Conservation (phyloP, 176 grass and related monocot species). For the Alopecurus myosuroides region DNA sequence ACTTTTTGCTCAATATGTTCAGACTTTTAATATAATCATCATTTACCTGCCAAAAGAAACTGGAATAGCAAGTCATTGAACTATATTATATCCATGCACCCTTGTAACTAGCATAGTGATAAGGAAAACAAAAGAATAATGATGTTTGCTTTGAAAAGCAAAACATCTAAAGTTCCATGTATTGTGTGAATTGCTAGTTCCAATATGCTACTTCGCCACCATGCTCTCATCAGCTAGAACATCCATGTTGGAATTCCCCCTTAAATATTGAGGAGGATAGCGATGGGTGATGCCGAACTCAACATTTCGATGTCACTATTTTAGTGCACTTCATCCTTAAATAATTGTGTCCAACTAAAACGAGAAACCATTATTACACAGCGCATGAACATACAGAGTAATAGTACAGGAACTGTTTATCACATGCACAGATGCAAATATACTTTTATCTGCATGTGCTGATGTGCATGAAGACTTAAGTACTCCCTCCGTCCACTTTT, state of each 20-base stretch:
- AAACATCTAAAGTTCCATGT: not conserved
- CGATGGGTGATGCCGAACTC: not conserved
- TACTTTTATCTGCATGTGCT: not conserved
- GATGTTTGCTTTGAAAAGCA: not conserved
- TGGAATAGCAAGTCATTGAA: conserved; percentile 44
- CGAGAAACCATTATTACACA: not conserved
- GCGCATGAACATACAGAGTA: not conserved
- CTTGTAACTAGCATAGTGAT: not conserved
- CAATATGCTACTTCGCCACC: not conserved
- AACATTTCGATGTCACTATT: not conserved
- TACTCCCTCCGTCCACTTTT: no score
- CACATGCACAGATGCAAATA: conserved; percentile 1
- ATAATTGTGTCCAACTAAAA: not conserved
- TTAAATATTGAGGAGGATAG: not conserved
- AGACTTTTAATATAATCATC: conserved; percentile 63
- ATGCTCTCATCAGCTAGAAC: not conserved
- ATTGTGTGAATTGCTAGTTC: not conserved
- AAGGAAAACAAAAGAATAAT: not conserved
- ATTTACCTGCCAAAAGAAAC: conserved; percentile 61
- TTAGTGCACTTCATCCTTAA: not conserved
- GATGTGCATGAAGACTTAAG: conserved; percentile 1
- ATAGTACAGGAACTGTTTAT: not conserved
- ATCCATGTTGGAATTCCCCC: not conserved
- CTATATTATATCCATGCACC: conserved; percentile 15
- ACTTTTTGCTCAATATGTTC: conserved; percentile 70